Evolutionary conservation across 305 asterid genomes (phyloP), one percentile per base, ranked within the genome.

Genomic region (Stenogyne calaminthoides): DNA sequence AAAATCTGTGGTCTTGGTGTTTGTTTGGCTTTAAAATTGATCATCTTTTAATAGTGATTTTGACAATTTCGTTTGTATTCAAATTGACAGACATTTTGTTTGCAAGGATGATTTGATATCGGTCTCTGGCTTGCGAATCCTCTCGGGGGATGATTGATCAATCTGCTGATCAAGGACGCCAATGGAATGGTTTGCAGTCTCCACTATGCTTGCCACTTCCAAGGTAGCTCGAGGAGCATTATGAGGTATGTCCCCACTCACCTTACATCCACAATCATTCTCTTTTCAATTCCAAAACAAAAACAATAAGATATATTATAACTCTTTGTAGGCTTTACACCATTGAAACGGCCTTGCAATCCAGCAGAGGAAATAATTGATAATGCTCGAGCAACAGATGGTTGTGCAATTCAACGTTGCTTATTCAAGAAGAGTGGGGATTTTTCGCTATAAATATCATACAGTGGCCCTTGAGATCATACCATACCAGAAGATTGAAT

Each of bases 41-140:
- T 32, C 36, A 32, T 62, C 67, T 22, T 36, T 14, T 37, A 36
- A 34, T 39, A 63, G 12, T 2, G 16, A 5, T 39, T 19, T 19
- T 19, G 54, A 34, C 36, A 19, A 46, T 14, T 4, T 36, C 11
- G 7, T 62, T 62, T 36, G 25, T 22, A 22, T 22, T 22, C 25
- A 22, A 22, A 22, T 22, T 22, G 25, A 22, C 25, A 22, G 2
- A n/a, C n/a, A n/a, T 55, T 18, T 9, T 51, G 34, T 51, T 36
- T 64, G 32, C 68, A 55, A 66, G 77, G 62, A 36, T 71, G 49
- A 61, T 34, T 39, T 64, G 42, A 42, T 56, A 47, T 27, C 29
- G 39, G 64, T 16, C 8, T 32, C 55, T 32, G 76, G 42, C 4
- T 12, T 36, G 59, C 7, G 7, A n/a, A 55, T 49, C 56, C 16